Conservation (phyloP, 2,329 filamentous ascomycete species). For the Pseudogymnoascus sp. region DNA sequence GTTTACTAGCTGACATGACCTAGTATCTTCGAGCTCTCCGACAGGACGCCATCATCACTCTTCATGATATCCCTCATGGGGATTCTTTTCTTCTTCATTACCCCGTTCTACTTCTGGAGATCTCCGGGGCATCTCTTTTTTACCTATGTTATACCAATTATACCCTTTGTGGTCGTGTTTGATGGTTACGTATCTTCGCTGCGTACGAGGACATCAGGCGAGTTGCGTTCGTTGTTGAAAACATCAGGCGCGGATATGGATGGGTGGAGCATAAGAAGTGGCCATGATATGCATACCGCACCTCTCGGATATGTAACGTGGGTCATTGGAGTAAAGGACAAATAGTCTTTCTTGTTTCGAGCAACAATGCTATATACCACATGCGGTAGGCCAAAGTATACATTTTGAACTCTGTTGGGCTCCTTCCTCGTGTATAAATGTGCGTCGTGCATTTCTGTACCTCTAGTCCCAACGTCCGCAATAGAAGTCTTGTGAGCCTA, state of each 20-base stretch:
- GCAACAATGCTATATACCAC: neutral
- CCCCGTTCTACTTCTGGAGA: constrained; percentile 40
- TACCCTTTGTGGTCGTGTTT: constrained; percentile 59
- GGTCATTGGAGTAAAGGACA: constrained; percentile 32
- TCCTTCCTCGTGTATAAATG: neutral
- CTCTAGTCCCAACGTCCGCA: neutral
- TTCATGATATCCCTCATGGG: constrained; percentile 46
- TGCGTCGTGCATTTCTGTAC: neutral
- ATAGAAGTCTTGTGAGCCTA: no score
- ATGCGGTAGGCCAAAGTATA: neutral
- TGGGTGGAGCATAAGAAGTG: constrained; percentile 35
- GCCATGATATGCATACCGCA: constrained; percentile 36
- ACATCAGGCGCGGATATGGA: constrained; percentile 37
- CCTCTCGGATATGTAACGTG: constrained; percentile 40
- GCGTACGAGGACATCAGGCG: constrained; percentile 56
- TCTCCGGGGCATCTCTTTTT: constrained; percentile 45
- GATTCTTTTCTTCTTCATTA: constrained; percentile 41
- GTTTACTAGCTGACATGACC: neutral
- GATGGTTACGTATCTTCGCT: constrained; percentile 62
- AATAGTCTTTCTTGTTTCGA: neutral
- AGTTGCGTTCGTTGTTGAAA: constrained; percentile 52
- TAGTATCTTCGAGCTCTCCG: constrained; percentile 66
- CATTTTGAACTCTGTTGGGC: neutral
- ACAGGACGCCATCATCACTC: constrained; percentile 48
- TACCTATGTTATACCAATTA: constrained; percentile 56